phyloP scores from a whole-genome alignment of 2,329 filamentous ascomycete genomes.

The Alternaria gansuensis region DNA sequence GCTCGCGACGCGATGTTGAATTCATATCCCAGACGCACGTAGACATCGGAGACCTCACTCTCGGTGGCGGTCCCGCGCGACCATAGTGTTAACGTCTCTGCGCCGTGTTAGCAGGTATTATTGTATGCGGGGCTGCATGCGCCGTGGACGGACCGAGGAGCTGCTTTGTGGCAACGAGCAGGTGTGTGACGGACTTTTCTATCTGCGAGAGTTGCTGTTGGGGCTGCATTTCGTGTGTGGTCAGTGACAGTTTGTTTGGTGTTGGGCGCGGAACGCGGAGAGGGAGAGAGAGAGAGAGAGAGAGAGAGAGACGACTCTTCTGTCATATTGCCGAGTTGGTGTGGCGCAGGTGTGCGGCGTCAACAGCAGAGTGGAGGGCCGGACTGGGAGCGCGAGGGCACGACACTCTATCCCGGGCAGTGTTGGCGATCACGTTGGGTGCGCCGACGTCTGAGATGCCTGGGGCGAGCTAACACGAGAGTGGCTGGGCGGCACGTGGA shows the following conservation, averaged over 20 bases:
- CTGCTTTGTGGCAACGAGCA: constrained; percentile 97
- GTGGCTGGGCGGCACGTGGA: constrained; percentile 28
- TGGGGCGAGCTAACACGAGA: constrained; percentile 21
- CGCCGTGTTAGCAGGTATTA: constrained; percentile 25
- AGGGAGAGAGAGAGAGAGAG: neutral
- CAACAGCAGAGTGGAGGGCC: constrained; percentile 26
- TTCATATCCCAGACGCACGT: constrained; percentile 95
- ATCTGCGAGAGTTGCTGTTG: constrained; percentile 89
- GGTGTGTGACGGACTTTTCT: constrained; percentile 92
- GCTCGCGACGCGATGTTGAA: constrained; percentile 99
- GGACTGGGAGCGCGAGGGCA: constrained; percentile 26
- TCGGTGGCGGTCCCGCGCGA: constrained; percentile 91
- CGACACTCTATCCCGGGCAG: constrained; percentile 23
- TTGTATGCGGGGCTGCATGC: constrained; percentile 12
- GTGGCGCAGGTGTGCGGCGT: constrained; percentile 28
- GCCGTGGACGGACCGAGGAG: constrained; percentile 65
- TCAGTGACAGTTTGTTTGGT: constrained; percentile 28
- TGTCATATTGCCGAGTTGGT: constrained; percentile 31
- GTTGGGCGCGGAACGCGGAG: constrained; percentile 19
- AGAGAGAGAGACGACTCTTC: constrained; percentile 32
- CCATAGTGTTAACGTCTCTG: constrained; percentile 95
- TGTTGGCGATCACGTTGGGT: constrained; percentile 27
- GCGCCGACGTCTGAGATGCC: constrained; percentile 27
- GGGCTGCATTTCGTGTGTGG: constrained; percentile 59
- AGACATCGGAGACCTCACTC: constrained; percentile 96